Percentiles rank a stretch among this genome's conserved stretches.
Evolutionary conservation across 495 filamentous ascomycete genomes (phyloP).

Genomic region (Aspergillus kassunensis): DNA sequence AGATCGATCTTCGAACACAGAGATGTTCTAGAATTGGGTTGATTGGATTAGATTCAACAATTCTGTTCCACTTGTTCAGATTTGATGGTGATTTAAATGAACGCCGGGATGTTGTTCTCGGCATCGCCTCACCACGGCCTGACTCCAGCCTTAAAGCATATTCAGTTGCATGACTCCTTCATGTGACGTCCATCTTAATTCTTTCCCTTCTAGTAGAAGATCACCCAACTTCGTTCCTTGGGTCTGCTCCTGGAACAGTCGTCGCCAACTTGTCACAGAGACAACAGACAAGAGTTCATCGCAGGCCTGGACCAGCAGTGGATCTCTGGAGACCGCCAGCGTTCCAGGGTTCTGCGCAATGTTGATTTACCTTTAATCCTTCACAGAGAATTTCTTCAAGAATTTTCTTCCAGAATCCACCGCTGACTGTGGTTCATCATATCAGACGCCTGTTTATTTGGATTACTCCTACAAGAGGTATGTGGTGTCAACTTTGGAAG

Average conservation of each 20-base stretch:
- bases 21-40: not conserved
- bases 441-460: no score
- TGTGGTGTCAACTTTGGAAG: no score
- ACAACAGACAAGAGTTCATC: not conserved
- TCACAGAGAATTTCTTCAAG: no score
- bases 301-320: constrained; percentile 18
- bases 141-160: no score
- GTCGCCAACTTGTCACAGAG: not conserved
- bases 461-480: no score
- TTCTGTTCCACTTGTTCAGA: not conserved
- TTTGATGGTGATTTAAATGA: not conserved
- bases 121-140: not conserved
- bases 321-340: constrained; percentile 28
- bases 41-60: not conserved
- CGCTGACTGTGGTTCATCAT: no score
- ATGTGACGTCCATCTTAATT: no score
- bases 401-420: no score
- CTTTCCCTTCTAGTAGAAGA: not conserved
- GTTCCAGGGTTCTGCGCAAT: constrained; percentile 31
- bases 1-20: not conserved
- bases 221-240: not conserved
- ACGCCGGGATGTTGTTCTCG: not conserved
- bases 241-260: not conserved
- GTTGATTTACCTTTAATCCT: not conserved
- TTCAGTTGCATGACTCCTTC: no score